Conservation (phyloP, 352 stramenopile genomes). For the Phytopythium aichiense region DNA sequence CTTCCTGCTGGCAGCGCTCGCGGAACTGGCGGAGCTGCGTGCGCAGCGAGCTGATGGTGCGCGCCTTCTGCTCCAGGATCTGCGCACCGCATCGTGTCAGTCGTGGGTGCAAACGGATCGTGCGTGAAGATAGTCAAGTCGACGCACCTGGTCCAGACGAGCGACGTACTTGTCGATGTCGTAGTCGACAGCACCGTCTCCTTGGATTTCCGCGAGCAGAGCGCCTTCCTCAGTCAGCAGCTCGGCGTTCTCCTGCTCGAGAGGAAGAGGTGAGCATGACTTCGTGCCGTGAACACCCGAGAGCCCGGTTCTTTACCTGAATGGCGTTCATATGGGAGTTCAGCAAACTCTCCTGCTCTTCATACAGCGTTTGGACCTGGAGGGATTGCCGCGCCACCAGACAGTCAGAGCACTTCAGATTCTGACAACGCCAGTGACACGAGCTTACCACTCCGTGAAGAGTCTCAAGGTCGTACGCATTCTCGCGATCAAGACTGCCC, state of each 20-base stretch:
- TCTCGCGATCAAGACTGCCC: conserved; percentile 11
- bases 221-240: conserved; percentile 95
- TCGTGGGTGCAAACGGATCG: background rate
- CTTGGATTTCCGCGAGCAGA: conserved; percentile 82
- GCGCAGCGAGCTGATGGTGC: conserved; percentile 82
- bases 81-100: conserved; percentile 9
- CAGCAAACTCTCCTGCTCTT: conserved; percentile 95
- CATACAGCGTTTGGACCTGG: conserved; percentile 90
- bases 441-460: conserved; percentile 58
- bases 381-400: background rate
- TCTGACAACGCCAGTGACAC: background rate
- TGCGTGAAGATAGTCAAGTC: background rate
- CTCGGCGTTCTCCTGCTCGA: conserved; percentile 92
- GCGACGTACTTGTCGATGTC: conserved; percentile 94
- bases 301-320: conserved; percentile 41
- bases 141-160: conserved; percentile 80
- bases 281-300: background rate
- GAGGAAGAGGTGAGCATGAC: background rate
- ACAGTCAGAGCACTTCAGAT: background rate
- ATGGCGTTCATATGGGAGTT: conserved; percentile 97
- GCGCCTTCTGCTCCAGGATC: conserved; percentile 92
- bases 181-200: conserved; percentile 88
- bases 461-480: conserved; percentile 45
- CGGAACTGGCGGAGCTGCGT: conserved; percentile 83
- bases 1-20: conserved; percentile 77